Evolutionary conservation across 306 rosid species (phyloP).

Genomic region (Castanea mollissima): DNA sequence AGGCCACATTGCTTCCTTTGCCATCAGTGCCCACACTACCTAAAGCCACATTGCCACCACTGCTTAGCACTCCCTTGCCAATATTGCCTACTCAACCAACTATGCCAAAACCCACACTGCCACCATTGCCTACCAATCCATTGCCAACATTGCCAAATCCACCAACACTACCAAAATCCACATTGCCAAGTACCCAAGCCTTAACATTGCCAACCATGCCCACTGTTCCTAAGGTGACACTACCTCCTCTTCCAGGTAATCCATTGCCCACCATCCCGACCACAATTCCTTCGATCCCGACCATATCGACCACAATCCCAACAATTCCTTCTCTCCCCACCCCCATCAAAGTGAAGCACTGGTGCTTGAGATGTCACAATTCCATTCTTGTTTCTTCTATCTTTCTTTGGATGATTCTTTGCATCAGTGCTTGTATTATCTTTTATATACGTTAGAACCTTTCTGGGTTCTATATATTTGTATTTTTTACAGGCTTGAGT

Average conservation of each 20-base stretch:
- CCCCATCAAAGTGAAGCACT: slow-evolving; percentile 18
- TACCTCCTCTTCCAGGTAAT: too few relatives aligned
- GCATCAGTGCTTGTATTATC: too few relatives aligned
- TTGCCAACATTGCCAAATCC: background rate
- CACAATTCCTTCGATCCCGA: background rate
- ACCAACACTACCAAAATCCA: slow-evolving; percentile 21
- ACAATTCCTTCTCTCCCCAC: slow-evolving; percentile 13
- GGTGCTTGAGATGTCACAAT: too few relatives aligned
- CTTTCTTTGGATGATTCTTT: too few relatives aligned
- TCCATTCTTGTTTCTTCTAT: too few relatives aligned
- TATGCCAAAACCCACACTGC: slow-evolving; percentile 18
- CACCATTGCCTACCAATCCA: background rate
- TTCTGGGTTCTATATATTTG: too few relatives aligned
- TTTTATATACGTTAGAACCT: too few relatives aligned
- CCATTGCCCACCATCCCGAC: background rate
- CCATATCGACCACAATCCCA: slow-evolving; percentile 5
- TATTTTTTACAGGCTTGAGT: too few relatives aligned
- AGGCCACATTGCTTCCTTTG: too few relatives aligned
- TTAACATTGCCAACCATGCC: slow-evolving; percentile 8
- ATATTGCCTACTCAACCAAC: slow-evolving; percentile 2
- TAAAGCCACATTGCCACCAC: slow-evolving; percentile 1
- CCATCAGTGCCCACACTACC: too few relatives aligned
- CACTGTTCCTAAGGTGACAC: too few relatives aligned
- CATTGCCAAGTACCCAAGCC: slow-evolving; percentile 10
- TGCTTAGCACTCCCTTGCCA: background rate